These are phyloP conservation scores for Beta vulgaris DNA, from an alignment of 148 eudicot species.

Conservation along the genomic window DNA sequence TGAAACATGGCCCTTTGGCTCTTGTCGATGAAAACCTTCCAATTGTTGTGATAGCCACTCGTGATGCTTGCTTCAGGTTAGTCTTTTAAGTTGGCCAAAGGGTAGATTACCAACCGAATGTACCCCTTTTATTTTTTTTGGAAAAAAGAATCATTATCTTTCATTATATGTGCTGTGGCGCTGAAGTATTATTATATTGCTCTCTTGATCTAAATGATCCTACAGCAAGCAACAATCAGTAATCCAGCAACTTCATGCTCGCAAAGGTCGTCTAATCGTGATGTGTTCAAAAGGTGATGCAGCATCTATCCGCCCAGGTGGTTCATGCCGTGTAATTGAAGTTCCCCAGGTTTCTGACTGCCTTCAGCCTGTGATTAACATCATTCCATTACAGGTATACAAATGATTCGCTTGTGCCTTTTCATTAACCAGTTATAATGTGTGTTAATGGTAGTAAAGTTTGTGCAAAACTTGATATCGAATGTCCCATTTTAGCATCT, in stretches of 20 bases:
- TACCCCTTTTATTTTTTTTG: not conserved
- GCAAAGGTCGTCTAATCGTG: slow-evolving; percentile 89
- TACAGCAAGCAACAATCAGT: slow-evolving; percentile 98
- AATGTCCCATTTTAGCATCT: not conserved
- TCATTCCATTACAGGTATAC: slow-evolving; percentile 90
- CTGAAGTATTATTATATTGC: not conserved
- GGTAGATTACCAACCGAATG: not conserved
- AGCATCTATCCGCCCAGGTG: slow-evolving; percentile 63
- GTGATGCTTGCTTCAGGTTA: slow-evolving; percentile 86
- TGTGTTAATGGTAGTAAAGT: not conserved
- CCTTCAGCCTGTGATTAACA: slow-evolving; percentile 94
- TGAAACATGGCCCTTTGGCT: slow-evolving; percentile 97
- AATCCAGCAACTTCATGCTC: slow-evolving; percentile 96
- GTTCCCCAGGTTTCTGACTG: slow-evolving; percentile 92
- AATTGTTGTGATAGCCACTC: slow-evolving; percentile 89
- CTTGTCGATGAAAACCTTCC: slow-evolving; percentile 93
- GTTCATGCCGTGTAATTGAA: slow-evolving; percentile 78
- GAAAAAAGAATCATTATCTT: too few relatives aligned
- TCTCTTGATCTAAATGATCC: slow-evolving; percentile 10
- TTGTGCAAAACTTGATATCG: not conserved
- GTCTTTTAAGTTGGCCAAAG: slow-evolving; percentile 4
- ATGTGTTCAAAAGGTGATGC: slow-evolving; percentile 89
- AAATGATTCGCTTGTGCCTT: not conserved
- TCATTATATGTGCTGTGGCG: not conserved
- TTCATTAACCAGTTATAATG: not conserved